Base-by-base conservation (phyloP, 306 rosid species). In the Gillenia trifoliata region DNA sequence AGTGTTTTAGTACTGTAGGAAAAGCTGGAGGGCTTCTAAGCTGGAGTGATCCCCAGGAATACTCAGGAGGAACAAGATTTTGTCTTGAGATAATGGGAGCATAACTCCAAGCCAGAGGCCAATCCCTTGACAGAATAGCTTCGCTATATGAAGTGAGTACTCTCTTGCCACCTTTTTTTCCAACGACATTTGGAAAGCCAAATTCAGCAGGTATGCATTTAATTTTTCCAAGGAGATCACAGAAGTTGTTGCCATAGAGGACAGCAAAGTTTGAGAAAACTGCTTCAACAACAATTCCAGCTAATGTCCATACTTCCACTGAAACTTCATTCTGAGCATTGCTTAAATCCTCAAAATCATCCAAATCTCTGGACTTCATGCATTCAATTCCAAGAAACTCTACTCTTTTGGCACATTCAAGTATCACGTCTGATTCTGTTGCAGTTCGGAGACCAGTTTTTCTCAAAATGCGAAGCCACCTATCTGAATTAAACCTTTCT, bases 71-170 rank as follows among this genome's bases (percentile, higher is more conserved):
- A 74, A 85, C 81, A 77, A 77, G 63, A 52, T 82, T 82, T 81
- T 86, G 93, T 76, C 69, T 88, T 26, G 91, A 86, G 60, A 93
- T 88, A 83, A 93, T 93, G 73, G 98, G 96, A 85, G 91, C 85
- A 85, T 88, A 88, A 81, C 96, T 93, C 98, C 98, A 93, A 74
- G 91, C 98, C 72, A 93, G 82, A 67, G 94, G 93, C 98, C 98
- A 91, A 79, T 93, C 98, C 83, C 87, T 93, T 47, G 83, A 85
- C 77, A 91, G 73, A 79, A 93, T 91, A 67, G 92, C 96, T 82
- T 89, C 94, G 70, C 77, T 82, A 78, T 93, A 93, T 19, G 98
- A 87, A 87, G 91, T 73, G 81, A 93, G 90, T 63, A 91, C 93
- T 86, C 96, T 91, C 89, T 86, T 91, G 84, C 94, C 85, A 75